These are phyloP conservation scores for Backusella morwellensis DNA, from an alignment of 192 early-diverging fungal genomes.

Conservation along the genomic window DNA sequence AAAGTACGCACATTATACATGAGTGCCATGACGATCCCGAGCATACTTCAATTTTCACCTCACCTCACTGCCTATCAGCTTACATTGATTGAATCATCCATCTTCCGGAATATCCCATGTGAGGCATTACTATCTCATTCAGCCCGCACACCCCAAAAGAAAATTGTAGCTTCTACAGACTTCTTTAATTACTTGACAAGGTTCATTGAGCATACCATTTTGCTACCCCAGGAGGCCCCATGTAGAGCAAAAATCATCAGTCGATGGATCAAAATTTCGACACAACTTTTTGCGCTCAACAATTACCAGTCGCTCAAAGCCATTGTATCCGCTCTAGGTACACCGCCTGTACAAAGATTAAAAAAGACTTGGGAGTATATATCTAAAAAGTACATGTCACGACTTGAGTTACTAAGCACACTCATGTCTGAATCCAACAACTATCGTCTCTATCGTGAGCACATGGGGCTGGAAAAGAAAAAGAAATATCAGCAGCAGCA, in stretches of 20 bases:
- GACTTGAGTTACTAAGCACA: conserved; percentile 50
- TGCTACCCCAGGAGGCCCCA: conserved; percentile 55
- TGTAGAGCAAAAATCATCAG: conserved; percentile 56
- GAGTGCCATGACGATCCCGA: conserved; percentile 50
- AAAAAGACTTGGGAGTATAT: conserved; percentile 75
- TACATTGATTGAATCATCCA: conserved; percentile 65
- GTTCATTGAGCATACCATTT: conserved; percentile 67
- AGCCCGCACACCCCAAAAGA: conserved; percentile 53
- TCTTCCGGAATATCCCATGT: conserved; percentile 64
- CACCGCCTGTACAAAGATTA: conserved; percentile 66
- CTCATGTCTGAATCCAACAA: conserved; percentile 70
- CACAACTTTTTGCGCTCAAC: conserved; percentile 52
- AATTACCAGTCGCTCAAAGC: conserved; percentile 76
- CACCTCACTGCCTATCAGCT: conserved; percentile 69
- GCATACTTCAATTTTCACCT: conserved; percentile 56
- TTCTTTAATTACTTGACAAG: conserved; percentile 81
- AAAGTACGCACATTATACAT: conserved; percentile 50
- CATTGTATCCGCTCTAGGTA: conserved; percentile 61
- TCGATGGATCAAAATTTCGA: conserved; percentile 70
- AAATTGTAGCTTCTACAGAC: conserved; percentile 64
- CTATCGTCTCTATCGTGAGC: conserved; percentile 66
- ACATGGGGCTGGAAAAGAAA: conserved; percentile 33
- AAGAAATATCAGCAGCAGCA: conserved; percentile 13
- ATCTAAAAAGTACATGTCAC: conserved; percentile 58
- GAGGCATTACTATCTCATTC: conserved; percentile 59